phyloP scores from a whole-genome alignment of 1,284 basidiomycete species.

The Rhodotorula glutinis region DNA sequence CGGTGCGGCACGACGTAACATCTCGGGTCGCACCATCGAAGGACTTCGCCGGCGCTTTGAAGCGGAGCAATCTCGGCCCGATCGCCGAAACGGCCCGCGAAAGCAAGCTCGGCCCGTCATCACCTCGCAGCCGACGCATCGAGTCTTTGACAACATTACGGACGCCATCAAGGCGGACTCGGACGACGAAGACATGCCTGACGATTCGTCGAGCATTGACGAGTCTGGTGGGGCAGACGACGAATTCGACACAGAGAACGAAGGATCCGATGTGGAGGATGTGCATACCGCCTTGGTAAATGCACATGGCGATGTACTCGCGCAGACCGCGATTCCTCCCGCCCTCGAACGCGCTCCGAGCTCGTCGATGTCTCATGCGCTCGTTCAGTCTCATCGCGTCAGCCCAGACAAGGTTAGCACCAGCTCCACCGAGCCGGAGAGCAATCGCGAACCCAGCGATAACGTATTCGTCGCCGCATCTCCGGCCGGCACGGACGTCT shows the following conservation, averaged over 20 bases:
- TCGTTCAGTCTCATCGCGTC: constrained; percentile 5
- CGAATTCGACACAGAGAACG: constrained; percentile 85
- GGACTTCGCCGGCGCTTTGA: neutral
- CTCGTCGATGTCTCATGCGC: constrained; percentile 24
- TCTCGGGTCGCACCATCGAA: neutral
- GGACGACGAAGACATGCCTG: constrained; percentile 43
- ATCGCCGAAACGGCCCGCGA: constrained; percentile 48
- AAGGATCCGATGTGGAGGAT: constrained; percentile 52
- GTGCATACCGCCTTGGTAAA: neutral
- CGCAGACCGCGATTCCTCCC: too few relatives aligned
- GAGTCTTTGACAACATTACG: constrained; percentile 84
- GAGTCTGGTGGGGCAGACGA: constrained; percentile 63
- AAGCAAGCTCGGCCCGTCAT: constrained; percentile 89
- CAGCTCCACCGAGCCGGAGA: too few relatives aligned
- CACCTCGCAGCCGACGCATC: constrained; percentile 80
- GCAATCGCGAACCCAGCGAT: too few relatives aligned
- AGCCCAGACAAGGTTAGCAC: too few relatives aligned
- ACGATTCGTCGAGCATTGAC: constrained; percentile 26
- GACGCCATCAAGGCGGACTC: constrained; percentile 88
- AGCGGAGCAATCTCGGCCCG: neutral
- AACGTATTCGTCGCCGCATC: constrained; percentile 22
- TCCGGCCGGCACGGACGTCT: constrained; percentile 24
- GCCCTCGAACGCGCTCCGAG: neutral
- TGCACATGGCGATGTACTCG: too few relatives aligned
- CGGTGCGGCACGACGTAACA: neutral